A percentile compares a stretch with the other conserved stretches of the same genome.
Evolutionary conservation across 148 eudicot genomes (phyloP).

Genomic region (Fagopyrum esculentum): DNA sequence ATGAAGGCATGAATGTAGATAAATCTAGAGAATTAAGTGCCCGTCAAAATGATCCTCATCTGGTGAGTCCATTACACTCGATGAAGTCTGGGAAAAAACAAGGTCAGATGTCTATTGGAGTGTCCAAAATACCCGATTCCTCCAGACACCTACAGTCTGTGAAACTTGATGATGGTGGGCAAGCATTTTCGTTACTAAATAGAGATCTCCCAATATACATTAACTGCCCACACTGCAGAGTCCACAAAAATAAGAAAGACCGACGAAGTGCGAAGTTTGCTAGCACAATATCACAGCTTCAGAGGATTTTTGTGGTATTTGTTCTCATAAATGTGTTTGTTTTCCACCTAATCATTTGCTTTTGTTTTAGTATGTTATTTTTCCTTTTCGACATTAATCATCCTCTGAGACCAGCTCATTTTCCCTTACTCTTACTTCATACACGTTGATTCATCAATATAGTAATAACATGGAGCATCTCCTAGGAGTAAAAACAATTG

Average conservation of each 20-base stretch:
- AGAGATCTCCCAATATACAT: conserved; percentile 73
- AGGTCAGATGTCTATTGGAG: conserved; percentile 24
- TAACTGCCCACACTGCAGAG: conserved; percentile 71
- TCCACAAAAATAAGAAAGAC: conserved; percentile 53
- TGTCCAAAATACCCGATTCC: conserved; percentile 23
- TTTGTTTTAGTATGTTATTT: conserved; percentile 7
- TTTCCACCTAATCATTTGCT: conserved; percentile 8
- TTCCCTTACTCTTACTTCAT: neutral
- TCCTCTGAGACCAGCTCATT: neutral
- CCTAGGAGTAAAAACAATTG: neutral
- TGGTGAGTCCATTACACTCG: conserved; percentile 22
- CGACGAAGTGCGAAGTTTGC: conserved; percentile 54
- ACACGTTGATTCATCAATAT: neutral
- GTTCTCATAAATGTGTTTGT: neutral
- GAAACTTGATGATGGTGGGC: conserved; percentile 53
- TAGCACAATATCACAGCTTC: conserved; percentile 78
- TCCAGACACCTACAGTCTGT: conserved; percentile 37
- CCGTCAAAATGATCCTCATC: conserved; percentile 19
- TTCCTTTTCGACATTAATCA: neutral
- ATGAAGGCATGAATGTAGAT: conserved; percentile 34
- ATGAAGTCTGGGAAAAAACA: conserved; percentile 27
- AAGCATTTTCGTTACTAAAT: conserved; percentile 52
- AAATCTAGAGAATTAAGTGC: conserved; percentile 39
- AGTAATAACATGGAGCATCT: neutral
- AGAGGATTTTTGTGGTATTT: conserved; percentile 87